Conservation (phyloP, 495 filamentous ascomycete genomes). For the Aspergillus asperescens region DNA sequence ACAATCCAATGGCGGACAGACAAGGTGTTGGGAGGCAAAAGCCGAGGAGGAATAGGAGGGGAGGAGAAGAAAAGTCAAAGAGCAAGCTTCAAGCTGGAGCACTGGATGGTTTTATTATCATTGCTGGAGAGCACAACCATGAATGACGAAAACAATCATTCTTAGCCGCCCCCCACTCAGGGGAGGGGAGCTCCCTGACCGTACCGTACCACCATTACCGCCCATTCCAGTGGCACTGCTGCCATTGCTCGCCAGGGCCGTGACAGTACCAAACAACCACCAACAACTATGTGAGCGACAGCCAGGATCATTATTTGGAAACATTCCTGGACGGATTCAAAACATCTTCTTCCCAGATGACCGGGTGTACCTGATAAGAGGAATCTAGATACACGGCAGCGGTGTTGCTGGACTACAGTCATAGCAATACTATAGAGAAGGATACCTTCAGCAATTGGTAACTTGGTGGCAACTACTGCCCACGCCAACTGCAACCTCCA, state of each 20-base stretch:
- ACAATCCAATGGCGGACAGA: constrained; percentile 5
- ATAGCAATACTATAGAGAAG: too few relatives aligned
- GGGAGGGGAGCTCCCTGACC: not conserved
- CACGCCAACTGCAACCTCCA: too few relatives aligned
- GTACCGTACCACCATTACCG: not conserved
- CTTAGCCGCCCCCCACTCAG: not conserved
- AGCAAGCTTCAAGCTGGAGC: constrained; percentile 1
- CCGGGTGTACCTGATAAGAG: too few relatives aligned
- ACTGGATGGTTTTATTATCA: constrained; percentile 2
- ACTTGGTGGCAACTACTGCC: too few relatives aligned
- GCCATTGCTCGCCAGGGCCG: too few relatives aligned
- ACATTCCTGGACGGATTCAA: constrained; percentile 2
- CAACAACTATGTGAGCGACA: not conserved
- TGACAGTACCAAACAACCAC: not conserved
- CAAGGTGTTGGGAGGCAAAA: not conserved
- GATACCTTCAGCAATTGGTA: too few relatives aligned
- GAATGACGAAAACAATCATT: not conserved
- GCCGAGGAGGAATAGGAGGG: not conserved
- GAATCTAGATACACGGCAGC: too few relatives aligned
- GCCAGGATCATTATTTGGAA: not conserved
- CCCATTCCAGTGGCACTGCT: not conserved
- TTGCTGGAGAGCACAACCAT: not conserved
- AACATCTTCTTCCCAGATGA: too few relatives aligned
- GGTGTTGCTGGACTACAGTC: too few relatives aligned
- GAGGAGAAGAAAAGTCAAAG: not conserved